Evolutionary conservation across 148 eudicot species (phyloP), one percentile per base, ranked within the genome.

Genomic region (Heliamphora exappendiculata): DNA sequence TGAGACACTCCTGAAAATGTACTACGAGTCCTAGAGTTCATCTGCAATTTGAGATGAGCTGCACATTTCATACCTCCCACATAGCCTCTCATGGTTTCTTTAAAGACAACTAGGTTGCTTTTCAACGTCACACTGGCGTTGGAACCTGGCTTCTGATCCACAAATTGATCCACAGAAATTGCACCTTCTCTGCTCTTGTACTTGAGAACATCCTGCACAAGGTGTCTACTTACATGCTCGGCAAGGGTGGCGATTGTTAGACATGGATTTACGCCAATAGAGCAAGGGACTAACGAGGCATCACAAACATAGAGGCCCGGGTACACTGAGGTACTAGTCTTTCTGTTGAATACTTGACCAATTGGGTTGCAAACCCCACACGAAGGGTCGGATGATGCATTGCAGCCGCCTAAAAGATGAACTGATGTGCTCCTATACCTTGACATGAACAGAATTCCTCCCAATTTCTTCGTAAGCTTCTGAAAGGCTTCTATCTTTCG

Each of bases 401-500:
- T 81, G 60, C 86, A 84, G 11, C 86, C 86, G 3, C 86, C 86
- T 57, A 84, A 75, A 39, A 75, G 86, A 76, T 84, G 86, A 41
- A 84, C 86, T 0, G 84, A 75, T 17, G 86, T 75, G 78, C 84
- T 81, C 41, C 84, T 50, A 36, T 49, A 72, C 66, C 60, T 81
- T 36, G 84, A 75, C 82, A 84, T 60, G 69, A 78, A 81, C 16
- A 84, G 73, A 58, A 79, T 66, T 59, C 86, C 86, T 58, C 84
- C 86, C 7, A 84, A 39, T 22, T 78, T 84, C 29, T 78, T 81
- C 12, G 80, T 77, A 20, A 81, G 49, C 54, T 81, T 84, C 53
- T 75, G 81, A 16, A 84, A 72, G 49, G 84, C 73, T 63, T 81
- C 60, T n/a, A 84, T 29, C 58, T 84, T 84, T 75, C 66, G 45